phyloP scores from a whole-genome alignment of 495 filamentous ascomycete species.

The Penicillium crystallinum region DNA sequence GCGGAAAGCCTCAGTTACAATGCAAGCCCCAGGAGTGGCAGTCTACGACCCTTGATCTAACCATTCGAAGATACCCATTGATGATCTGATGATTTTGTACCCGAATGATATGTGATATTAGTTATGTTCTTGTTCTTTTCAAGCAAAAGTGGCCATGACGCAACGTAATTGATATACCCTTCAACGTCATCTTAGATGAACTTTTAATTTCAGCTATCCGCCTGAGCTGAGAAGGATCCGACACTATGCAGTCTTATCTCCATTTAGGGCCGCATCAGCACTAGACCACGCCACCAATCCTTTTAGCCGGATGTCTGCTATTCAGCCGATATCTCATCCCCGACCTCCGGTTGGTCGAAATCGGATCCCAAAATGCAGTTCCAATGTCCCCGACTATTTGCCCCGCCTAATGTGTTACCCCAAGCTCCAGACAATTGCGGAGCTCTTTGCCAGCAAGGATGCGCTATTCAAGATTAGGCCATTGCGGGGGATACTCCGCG shows the following conservation, averaged over 20 bases:
- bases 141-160: neutral
- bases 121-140: neutral
- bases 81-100: constrained; percentile 2
- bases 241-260: neutral
- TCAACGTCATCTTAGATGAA: neutral
- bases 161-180: neutral
- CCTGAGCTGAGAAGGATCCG: neutral
- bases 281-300: neutral
- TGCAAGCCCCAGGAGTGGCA: constrained; percentile 27
- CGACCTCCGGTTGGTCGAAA: constrained; percentile 12
- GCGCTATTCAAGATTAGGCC: constrained; percentile 7
- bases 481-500: constrained; percentile 21
- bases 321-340: constrained; percentile 8
- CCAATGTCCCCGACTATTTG: neutral
- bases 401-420: constrained; percentile 7
- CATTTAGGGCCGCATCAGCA: neutral
- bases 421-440: constrained; percentile 1
- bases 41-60: constrained; percentile 30
- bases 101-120: neutral
- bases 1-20: constrained; percentile 27
- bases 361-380: neutral
- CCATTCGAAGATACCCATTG: constrained; percentile 8
- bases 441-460: neutral
- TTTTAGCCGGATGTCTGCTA: constrained; percentile 13
- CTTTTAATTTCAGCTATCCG: neutral